A percentile compares a stretch with the other conserved stretches of the same genome.
Evolutionary conservation across 495 filamentous ascomycete species (phyloP).

Genomic region (Glonium stellatum): DNA sequence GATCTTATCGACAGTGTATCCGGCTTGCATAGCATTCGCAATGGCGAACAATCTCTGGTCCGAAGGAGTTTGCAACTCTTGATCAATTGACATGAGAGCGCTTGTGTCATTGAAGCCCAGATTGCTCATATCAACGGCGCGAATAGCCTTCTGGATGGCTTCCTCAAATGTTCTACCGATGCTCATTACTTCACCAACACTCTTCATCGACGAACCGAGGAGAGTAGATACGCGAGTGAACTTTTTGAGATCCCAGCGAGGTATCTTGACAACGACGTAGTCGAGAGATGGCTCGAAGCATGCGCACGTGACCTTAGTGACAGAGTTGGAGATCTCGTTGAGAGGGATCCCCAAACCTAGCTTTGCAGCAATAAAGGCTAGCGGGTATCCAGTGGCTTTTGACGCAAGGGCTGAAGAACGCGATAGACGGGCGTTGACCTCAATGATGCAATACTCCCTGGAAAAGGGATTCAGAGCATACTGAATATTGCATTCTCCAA

Average conservation of each 20-base stretch:
- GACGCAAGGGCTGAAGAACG: constrained; percentile 94
- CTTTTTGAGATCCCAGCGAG: constrained; percentile 97
- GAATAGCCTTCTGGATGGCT: constrained; percentile 96
- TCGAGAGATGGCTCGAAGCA: constrained; percentile 99
- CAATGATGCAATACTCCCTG: constrained; percentile 93
- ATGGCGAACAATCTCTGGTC: constrained; percentile 97
- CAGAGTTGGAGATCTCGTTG: constrained; percentile 93
- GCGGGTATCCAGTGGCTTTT: constrained; percentile 94
- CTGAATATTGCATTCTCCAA: constrained; percentile 97
- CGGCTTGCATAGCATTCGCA: constrained; percentile 91
- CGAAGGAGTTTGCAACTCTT: constrained; percentile 92
- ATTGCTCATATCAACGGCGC: constrained; percentile 90
- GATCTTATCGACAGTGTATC: constrained; percentile 91
- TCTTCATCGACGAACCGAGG: constrained; percentile 98
- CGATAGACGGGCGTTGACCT: constrained; percentile 96
- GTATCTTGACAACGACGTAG: constrained; percentile 98
- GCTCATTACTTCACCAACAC: constrained; percentile 97
- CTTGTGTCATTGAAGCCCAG: constrained; percentile 88
- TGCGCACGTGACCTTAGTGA: constrained; percentile 91
- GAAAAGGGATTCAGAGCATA: constrained; percentile 94
- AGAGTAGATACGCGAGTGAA: constrained; percentile 93
- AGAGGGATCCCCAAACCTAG: constrained; percentile 88
- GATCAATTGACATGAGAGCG: constrained; percentile 91
- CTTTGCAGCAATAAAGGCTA: constrained; percentile 96
- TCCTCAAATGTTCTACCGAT: constrained; percentile 97